Base-by-base conservation (phyloP, 805 yeast genomes). In the Teunomyces barrocoloradensis region DNA sequence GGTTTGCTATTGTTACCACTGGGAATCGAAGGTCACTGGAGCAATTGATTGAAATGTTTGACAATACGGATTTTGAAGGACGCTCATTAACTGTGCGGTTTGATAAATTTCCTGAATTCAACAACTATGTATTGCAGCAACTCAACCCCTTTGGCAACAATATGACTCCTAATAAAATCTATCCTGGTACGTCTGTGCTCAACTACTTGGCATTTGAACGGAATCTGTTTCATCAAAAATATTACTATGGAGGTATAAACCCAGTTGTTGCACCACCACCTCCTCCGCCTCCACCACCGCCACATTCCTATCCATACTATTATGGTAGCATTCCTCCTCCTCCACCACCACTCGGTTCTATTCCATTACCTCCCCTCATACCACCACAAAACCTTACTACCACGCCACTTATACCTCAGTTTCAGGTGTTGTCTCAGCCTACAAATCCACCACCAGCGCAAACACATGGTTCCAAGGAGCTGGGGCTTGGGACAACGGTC, bases 1-100 rank as follows among this genome's bases (percentile, higher is more conserved):
- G 90, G 1, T 84, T 81, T 67, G 89, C 89, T 1, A 75, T 84
- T 42, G 87, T 81, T 1, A 71, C 77, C 3, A 82, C 81, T 20
- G 69, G 69, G 1, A 61, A 71, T 33, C 71, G 68, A 28, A 69
- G 63, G 6, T 79, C 78, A 30, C 79, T 86, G 3, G 66, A 66
- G 3, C 66, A 66, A 35, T 71, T 82, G 12, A 82, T 84, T 38
- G 64, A 68, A 21, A 47, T 59, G 35, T 79, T 83, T 54, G 78
- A 84, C 57, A 79, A 79, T 10, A 55, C 59, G 2, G 68, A 60
- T n/a, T 85, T 82, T 55, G 78, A 80, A 57, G 87, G 88, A 0
- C 66, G 90, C 34, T 65, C 70, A 5, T 63, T 84, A 27, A 80
- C 84, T 3, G 89, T 84, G 1, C 61, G 89, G 20, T 81, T 69